Base-by-base conservation (phyloP, 768 basidiomycete genomes). In the Suillus paluster region DNA sequence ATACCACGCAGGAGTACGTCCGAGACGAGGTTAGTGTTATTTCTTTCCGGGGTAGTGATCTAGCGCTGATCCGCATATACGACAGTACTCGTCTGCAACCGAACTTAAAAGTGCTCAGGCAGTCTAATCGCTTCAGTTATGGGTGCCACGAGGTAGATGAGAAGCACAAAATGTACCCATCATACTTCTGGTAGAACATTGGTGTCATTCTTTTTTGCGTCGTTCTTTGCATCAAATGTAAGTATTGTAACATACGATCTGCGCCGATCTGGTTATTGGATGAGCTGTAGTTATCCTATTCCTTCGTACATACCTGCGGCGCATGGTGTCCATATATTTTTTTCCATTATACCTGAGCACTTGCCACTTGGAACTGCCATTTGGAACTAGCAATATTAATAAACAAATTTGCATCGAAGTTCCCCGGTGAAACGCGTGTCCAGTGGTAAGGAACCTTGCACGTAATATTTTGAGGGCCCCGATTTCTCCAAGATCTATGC, bases 1-100 rank as follows among this genome's bases (percentile, higher is more conserved):
- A 88, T 68, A 87, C 86, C 9, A 86, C 79, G 44, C 79, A 84
- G 33, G 86, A 87, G 60, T 79, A 77, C 52, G 70, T 75, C 52
- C 78, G 72, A 38, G 85, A 86, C 63, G 72, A 66, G 62, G 74
- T 74, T 23, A 56, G 73, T n/a, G 10, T 10, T 42, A 4, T 33
- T 36, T 17, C 19, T 59, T 38, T 7, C 5, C 12, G 33, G 27
- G 53, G 15, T 15, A 10, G 57, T 25, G 59, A 55, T 55, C 36
- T 39, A 55, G 38, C 11, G 38, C 50, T 58, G 54, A 55, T 55
- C 54, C 54, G 25, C 54, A 38, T 39, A 23, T 1, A 39, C 38
- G 54, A 25, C 5, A 55, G 54, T 55, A 55, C 17, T 55, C 54
- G 25, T 55, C 54, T 25, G 54, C 54, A 39, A 41, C 54, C 5